These are phyloP conservation scores for Adansonia grandidieri DNA, from an alignment of 441 rosid species.

Conservation along the genomic window DNA sequence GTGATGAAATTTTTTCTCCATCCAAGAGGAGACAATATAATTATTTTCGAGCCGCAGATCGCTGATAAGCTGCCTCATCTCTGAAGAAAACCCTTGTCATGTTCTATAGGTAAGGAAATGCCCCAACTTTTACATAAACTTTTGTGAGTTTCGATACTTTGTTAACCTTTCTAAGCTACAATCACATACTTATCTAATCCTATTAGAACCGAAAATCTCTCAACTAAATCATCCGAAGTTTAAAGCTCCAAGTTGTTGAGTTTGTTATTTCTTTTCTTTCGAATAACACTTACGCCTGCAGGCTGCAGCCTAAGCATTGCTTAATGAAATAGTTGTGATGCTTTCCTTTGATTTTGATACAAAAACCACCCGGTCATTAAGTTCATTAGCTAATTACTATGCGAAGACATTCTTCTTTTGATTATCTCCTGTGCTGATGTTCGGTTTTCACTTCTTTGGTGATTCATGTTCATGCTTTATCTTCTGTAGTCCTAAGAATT, in stretches of 20 bases:
- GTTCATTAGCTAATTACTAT: neutral
- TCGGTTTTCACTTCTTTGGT: neutral
- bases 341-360: neutral
- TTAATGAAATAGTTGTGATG: neutral
- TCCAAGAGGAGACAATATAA: neutral
- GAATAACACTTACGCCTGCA: neutral
- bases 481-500: neutral
- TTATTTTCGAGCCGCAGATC: neutral
- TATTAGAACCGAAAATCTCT: neutral
- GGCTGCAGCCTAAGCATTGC: neutral
- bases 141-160: neutral
- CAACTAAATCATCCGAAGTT: neutral
- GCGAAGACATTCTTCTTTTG: neutral
- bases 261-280: neutral
- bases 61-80: neutral
- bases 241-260: neutral
- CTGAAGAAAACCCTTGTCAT: neutral
- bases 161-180: neutral
- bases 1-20: neutral
- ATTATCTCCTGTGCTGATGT: neutral
- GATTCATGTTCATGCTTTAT: neutral
- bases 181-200: neutral
- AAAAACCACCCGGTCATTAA: neutral
- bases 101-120: neutral
- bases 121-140: neutral